Base-by-base conservation (phyloP, 2,329 filamentous ascomycete species). In the Hypoxylon sp. region DNA sequence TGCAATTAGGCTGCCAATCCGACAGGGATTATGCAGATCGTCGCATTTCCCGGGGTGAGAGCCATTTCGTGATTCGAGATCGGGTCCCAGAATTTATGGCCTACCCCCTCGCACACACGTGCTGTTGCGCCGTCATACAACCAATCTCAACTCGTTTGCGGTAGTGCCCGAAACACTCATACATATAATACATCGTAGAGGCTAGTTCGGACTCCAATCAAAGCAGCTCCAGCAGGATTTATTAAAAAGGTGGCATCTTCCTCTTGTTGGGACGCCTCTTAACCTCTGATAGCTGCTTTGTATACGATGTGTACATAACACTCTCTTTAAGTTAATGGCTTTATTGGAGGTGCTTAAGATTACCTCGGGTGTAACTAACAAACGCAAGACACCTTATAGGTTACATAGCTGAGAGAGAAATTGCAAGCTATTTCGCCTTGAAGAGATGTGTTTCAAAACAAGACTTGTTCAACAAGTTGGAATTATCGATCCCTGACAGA, bases 1-100 rank as follows among this genome's bases (percentile, higher is more conserved):
- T 61, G 57, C 63, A 66, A 58, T 60, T 62, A 68, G 69, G 53
- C 50, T 32, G 61, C 65, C 62, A 63, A 54, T 56, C 61, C 66
- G 56, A 68, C 74, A 76, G 71, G 75, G 74, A 65, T 75, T 29
- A 29, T 71, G 75, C 71, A 72, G 75, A 76, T 76, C 75, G 67
- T 73, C 65, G 74, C 73, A 74, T 75, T 75, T 75, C 70, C 70
- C 56, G 73, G 73, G 71, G 70, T 66, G 62, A 68, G 58, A 61
- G 67, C 68, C 62, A 69, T 69, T 65, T 67, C 70, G 55, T 72
- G 67, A 72, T 74, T 74, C 65, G 67, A 74, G 72, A 72, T 71
- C 70, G 63, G 64, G 69, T 68, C 63, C 70, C 67, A 72, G 72
- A 72, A 71, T 69, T 68, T 27, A 51, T 61, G 47, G 48, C 62